Percentiles rank a stretch among this genome's conserved stretches.
Conservation (phyloP, 139 green algal species). For the Nannochloris sp. region DNA sequence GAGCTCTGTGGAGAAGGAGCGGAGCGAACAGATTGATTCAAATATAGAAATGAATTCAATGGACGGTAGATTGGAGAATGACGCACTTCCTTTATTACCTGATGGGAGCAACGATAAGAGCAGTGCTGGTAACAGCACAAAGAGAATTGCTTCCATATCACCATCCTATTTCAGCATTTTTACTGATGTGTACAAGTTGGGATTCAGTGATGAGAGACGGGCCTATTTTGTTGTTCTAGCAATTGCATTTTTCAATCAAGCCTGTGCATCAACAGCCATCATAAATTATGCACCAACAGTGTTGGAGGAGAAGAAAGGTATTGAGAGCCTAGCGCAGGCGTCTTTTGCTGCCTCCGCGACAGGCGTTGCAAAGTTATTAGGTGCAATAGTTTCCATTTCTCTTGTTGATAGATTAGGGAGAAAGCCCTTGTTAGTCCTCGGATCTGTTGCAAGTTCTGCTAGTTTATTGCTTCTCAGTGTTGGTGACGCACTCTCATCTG, state of each 20-base stretch:
- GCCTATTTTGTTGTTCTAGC: conserved; percentile 49
- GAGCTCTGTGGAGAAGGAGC: conserved; percentile 64
- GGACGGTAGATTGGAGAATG: background rate
- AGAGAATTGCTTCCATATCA: background rate
- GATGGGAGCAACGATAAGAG: conserved; percentile 28
- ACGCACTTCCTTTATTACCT: background rate
- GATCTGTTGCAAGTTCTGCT: conserved; percentile 28
- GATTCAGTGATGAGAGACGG: background rate
- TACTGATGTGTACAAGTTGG: background rate
- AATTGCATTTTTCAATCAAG: conserved; percentile 73
- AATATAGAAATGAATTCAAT: conserved; percentile 5
- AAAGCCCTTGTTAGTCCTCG: conserved; percentile 61
- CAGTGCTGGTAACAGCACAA: background rate
- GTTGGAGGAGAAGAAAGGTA: conserved; percentile 24
- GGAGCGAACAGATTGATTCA: conserved; percentile 14
- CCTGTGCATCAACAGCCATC: conserved; percentile 54
- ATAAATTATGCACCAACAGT: conserved; percentile 76
- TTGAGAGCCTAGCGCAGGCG: conserved; percentile 22
- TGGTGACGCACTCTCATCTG: conserved; percentile 14
- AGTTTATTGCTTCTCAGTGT: conserved; percentile 27
- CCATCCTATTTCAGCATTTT: too few relatives aligned
- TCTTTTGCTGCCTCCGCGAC: conserved; percentile 40
- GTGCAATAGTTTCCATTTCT: conserved; percentile 29
- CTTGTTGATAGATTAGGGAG: conserved; percentile 62
- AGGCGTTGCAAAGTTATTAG: conserved; percentile 53